Base-by-base conservation (phyloP, 1,139 yeast species). In the Nakaseomyces nivariensis region DNA sequence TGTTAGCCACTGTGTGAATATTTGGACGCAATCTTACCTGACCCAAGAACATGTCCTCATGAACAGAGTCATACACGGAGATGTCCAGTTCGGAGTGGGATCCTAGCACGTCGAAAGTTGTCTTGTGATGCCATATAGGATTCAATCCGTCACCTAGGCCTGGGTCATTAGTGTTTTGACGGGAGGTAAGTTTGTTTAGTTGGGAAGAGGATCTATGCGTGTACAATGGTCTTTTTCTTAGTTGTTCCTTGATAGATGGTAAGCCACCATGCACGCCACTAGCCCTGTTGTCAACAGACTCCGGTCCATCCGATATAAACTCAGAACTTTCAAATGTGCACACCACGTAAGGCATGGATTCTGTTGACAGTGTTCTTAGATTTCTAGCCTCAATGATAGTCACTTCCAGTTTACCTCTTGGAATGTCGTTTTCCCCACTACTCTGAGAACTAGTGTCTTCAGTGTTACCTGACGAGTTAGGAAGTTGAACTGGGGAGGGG, bases 271-370 rank as follows among this genome's bases (percentile, higher is more conserved):
- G 22, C 56, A 55, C 9, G 62, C 17, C 25, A 57, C 56, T 58
- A n/a, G 26, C 44, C 8, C 34, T 41, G 52, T 72, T 76, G 37
- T 77, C 81, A 56, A 74, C 74, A 32, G 83, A 76, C 54, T 80
- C 85, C 3, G 94, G 89, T 13, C 92, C 90, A 55, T 81, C 81
- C 29, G 95, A 82, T 53, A 90, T 89, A 58, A 83, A 86, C 69
- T 90, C 97, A 1, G 95, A 84, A 54, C 94, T 84, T 64, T 89
- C 96, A 70, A 86, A 90, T 1, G 96, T 86, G 67, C 96, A 87
- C 34, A 90, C 96, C 26, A 87, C 96, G 66, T 90, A 90, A 3
- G 96, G 96, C 59, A 80, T 83, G 7, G 88, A 76, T 56, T 67
- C 67, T 10, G 76, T 71, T 3, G 78, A 69, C 49, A 73, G 72